Evolutionary conservation across 495 filamentous ascomycete species (phyloP), one percentile per base, ranked within the genome.

Genomic region (Tetracladium setigerum): DNA sequence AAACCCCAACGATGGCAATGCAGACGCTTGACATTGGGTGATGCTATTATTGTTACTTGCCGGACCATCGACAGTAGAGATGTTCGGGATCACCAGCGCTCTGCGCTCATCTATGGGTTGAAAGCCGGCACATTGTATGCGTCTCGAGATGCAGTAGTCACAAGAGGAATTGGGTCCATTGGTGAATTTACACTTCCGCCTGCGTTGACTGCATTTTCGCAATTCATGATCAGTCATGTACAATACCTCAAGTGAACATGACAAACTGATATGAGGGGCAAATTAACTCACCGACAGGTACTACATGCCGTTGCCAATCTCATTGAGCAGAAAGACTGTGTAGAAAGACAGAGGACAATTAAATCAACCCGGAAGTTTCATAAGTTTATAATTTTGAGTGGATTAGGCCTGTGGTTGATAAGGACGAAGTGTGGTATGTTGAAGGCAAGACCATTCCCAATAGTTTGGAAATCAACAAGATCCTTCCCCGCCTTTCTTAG

Each of bases 221-320:
- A n/a, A n/a, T n/a, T n/a, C n/a, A 44, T 24, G 14, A 22, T 33
- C n/a, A 48, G 36, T 36, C 1, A 17, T 34, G 8, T 16, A 5
- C 14, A 9, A 11, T 5, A 38, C 17, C 3, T 9, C 12, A 5
- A 5, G 11, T 36, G 32, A 10, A 16, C 19, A 16, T n/a, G 4
- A 30, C 11, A 8, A 12, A 11, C 3, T n/a, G n/a, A 35, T 45
- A 11, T 16, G 11, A 24, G 24, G 15, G 16, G 19, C 3, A 22
- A 39, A 40, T 32, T 17, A 33, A 24, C 53, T 13, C 47, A 55
- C 53, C 53, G 36, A 27, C 53, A 51, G 3, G 53, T 38, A 31
- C 33, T 22, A 47, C 53, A 55, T 15, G 53, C 53, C 17, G 40
- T 51, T 4, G 53, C 46, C 14, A 42, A 14, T 36, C 53, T 46